A percentile compares a stretch with the other conserved stretches of the same genome.
phyloP scores from a whole-genome alignment of 2,329 filamentous ascomycete genomes.

The Beauveria australis region DNA sequence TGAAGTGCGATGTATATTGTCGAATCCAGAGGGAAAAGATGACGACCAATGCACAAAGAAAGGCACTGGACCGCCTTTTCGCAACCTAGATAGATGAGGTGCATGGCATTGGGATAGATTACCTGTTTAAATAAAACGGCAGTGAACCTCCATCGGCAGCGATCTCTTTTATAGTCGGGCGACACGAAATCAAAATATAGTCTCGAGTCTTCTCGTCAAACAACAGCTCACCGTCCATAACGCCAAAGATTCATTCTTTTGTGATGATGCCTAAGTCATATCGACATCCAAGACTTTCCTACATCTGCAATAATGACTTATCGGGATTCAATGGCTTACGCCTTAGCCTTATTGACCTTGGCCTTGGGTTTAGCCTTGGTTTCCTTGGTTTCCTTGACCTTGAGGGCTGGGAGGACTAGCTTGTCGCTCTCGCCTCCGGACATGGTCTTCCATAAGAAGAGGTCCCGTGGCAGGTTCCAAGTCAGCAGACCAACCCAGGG shows the following conservation, averaged over 20 bases:
- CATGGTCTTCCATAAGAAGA: slow-evolving; percentile 57
- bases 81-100: no score
- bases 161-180: no score
- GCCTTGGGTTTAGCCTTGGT: slow-evolving; percentile 15
- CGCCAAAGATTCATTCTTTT: no score
- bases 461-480: slow-evolving; percentile 59
- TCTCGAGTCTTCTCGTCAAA: no score
- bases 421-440: slow-evolving; percentile 54
- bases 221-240: no score
- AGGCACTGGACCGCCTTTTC: neutral
- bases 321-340: neutral
- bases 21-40: neutral
- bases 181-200: no score
- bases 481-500: slow-evolving; percentile 87
- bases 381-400: slow-evolving; percentile 39
- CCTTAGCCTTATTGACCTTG: slow-evolving; percentile 14
- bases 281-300: no score
- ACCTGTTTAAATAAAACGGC: neutral
- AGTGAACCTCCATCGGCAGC: neutral
- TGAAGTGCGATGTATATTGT: neutral
- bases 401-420: slow-evolving; percentile 59
- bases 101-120: neutral
- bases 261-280: neutral
- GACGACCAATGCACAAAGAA: neutral
- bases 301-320: no score